Base-by-base conservation (phyloP, 1,284 basidiomycete species). In the Cystobasidiaceae sp. region DNA sequence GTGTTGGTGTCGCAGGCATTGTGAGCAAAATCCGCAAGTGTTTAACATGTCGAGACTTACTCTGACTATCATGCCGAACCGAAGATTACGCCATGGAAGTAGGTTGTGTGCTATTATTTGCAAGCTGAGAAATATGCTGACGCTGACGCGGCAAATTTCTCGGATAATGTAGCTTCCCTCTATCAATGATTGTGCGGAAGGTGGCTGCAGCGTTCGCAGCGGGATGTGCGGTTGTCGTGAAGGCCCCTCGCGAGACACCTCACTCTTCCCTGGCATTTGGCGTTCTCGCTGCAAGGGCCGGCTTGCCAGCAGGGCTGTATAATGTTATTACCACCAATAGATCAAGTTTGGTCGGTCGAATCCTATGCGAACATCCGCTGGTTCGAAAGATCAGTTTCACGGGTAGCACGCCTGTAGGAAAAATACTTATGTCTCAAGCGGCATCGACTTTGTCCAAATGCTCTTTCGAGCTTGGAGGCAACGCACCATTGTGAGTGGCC, bases 231-330 rank as follows among this genome's bases (percentile, higher is more conserved):
- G 83, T 86, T 0, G 93, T 99, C 61, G 85, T 67, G 23, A 98
- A 99, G 75, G 93, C 93, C 1, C 88, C 96, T 2, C 84, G 92
- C 1, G 94, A 99, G 79, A 93, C 96, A 0, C 96, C 96, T 0
- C 96, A 90, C 79, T 92, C 91, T 33, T 86, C 88, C 13, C 83
- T 98, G 19, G 96, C 94, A 2, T 80, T 96, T 15, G 86, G 84
- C 7, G 89, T 93, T 19, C 68, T 74, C 11, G 62, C 57, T 2
- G 82, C 83, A 51, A 86, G 91, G 64, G 94, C 93, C 9, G 94
- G 93, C 45, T 81, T 98, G 49, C 94, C 96, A 15, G 85, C 89
- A 56, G 96, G 96, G 54, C 93, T 97, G 46, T 86, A 98, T 77
- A 97, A 98, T 78, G 83, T 97, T 62, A 85, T 98, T 48, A 90